Conservation (phyloP, 129 eudicot genomes). For the Heracleum sosnowskyi region DNA sequence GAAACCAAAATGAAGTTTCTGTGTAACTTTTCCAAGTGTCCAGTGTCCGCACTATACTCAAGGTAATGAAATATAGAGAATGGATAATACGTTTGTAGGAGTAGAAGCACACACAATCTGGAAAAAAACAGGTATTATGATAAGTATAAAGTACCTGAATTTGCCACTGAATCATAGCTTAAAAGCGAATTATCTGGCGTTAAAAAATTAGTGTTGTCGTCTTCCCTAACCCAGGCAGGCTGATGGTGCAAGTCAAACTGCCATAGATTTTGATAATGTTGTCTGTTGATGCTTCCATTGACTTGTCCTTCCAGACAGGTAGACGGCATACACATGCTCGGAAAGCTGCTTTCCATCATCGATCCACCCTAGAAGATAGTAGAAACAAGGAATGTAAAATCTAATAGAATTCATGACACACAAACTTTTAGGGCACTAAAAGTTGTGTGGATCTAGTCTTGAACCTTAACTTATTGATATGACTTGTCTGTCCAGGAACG, state of each 20-base stretch:
- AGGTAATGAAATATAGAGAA: background rate
- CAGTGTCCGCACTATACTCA: background rate
- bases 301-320: conserved; percentile 47
- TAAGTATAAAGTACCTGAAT: conserved; percentile 44
- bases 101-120: background rate
- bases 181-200: conserved; percentile 56
- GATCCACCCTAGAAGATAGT: conserved; percentile 47
- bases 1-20: background rate
- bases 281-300: conserved; percentile 28
- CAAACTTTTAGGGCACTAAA: background rate
- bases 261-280: conserved; percentile 49
- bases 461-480: conserved; percentile 5
- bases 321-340: conserved; percentile 45
- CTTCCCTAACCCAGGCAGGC: conserved; percentile 67
- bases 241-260: conserved; percentile 52
- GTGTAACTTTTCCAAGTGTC: background rate
- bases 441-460: background rate
- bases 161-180: conserved; percentile 59
- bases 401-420: background rate
- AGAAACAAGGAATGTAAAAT: background rate
- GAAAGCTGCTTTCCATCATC: conserved; percentile 41
- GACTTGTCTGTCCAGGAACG: background rate
- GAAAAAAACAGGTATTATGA: background rate
- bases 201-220: conserved; percentile 48
- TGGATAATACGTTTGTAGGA: background rate